Percentiles rank a stretch among this genome's conserved stretches.
Evolutionary conservation across 495 filamentous ascomycete species (phyloP).

Genomic region (Ramalina intermedia): DNA sequence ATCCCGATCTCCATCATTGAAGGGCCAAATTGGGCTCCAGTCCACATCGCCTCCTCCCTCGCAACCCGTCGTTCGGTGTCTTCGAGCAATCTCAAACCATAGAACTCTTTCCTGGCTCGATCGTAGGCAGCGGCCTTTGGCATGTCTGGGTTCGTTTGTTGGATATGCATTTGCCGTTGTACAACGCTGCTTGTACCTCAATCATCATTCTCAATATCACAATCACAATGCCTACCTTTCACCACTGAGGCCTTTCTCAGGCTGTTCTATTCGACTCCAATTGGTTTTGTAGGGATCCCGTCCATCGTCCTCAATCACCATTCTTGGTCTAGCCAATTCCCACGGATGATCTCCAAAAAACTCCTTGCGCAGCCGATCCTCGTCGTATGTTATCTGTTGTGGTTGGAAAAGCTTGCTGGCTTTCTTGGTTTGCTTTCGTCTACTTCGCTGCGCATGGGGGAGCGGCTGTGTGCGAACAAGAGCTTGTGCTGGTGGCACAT

Average conservation of each 20-base stretch:
- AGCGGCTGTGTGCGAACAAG: slow-evolving; percentile 54
- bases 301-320: slow-evolving; percentile 75
- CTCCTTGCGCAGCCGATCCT: slow-evolving; percentile 62
- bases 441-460: slow-evolving; percentile 43
- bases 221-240: slow-evolving; percentile 11
- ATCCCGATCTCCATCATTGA: slow-evolving; percentile 59
- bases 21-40: slow-evolving; percentile 77
- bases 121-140: slow-evolving; percentile 66
- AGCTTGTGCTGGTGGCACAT: slow-evolving; percentile 67
- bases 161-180: slow-evolving; percentile 77
- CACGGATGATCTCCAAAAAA: slow-evolving; percentile 94
- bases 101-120: slow-evolving; percentile 78
- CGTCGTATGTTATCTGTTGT: slow-evolving; percentile 62
- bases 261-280: slow-evolving; percentile 69
- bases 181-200: slow-evolving; percentile 54
- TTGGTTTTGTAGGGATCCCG: slow-evolving; percentile 59
- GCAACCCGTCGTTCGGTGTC: slow-evolving; percentile 77
- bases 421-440: slow-evolving; percentile 41
- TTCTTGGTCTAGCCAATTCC: slow-evolving; percentile 81
- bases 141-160: slow-evolving; percentile 47
- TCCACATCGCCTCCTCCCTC: slow-evolving; percentile 71
- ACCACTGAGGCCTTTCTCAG: slow-evolving; percentile 66
- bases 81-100: slow-evolving; percentile 61
- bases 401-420: slow-evolving; percentile 69
- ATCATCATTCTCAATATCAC: neutral